Evolutionary conservation across 2,329 filamentous ascomycete genomes (phyloP), one percentile per base, ranked within the genome.

Genomic region (Apiospora aurea): DNA sequence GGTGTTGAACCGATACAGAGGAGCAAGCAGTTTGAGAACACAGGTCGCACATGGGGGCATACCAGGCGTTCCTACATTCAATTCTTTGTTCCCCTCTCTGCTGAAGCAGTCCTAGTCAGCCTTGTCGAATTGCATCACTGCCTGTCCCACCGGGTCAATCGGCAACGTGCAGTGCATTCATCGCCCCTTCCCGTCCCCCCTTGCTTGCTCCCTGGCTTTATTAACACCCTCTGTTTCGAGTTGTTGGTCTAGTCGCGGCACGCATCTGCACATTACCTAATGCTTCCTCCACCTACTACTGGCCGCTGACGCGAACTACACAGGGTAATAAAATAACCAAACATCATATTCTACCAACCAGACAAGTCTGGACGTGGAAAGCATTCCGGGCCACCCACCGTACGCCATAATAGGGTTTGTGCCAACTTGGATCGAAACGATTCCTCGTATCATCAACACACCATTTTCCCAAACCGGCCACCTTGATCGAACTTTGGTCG

Each of bases 31-130:
- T 51, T 51, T 51, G 49, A 24, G 11, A 26, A 10, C 24, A 8
- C 5, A 14, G n/a, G 49, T 51, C 49, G n/a, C n/a, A 51, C 49
- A 51, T 6, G 49, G 49, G 8, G 49, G 8, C 49, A 51, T 51
- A 24, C 13, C 49, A 51, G 49, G 49, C 49, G 49, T 18, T 7
- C n/a, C n/a, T 51, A 13, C 49, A 11, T 51, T 51, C 49, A 14
- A 24, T 51, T 26, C 49, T 51, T 26, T 24, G 49, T 51, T 51
- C 49, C 49, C 49, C 49, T 51, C 49, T 51, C 49, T 51, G 10
- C 49, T n/a, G 46, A 49, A n/a, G 41, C 44, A 18, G 21, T 49
- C 46, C 46, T 49, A 38, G 67, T 69, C 67, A 69, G 67, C 67
- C 67, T 69, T 24, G 67, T 49, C 44, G 67, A 24, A 16, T 49